Percentiles rank a stretch among this genome's conserved stretches.
Conservation (phyloP, 2,329 filamentous ascomycete genomes). For the Kalmusia sp. region DNA sequence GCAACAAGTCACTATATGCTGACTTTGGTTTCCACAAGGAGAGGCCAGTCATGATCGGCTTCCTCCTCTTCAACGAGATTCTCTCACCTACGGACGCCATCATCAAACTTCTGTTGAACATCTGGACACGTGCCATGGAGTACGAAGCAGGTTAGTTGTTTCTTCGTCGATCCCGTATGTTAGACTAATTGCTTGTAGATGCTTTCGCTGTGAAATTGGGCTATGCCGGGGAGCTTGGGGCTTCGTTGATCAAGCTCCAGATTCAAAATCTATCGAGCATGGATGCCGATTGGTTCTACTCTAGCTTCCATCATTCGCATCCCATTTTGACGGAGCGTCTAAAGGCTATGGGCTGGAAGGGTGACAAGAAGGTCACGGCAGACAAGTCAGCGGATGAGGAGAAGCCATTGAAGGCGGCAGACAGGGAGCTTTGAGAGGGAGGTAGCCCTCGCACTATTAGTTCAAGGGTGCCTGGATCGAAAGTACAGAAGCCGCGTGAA, state of each 20-base stretch:
- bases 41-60: conserved; percentile 93
- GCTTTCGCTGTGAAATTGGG: conserved; percentile 85
- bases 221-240: conserved; percentile 81
- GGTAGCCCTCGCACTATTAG: too few relatives aligned
- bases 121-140: conserved; percentile 92
- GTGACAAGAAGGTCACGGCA: conserved; percentile 62
- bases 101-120: conserved; percentile 94
- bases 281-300: conserved; percentile 99
- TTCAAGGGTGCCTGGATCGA: too few relatives aligned
- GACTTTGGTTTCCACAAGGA: conserved; percentile 87
- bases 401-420: conserved; percentile 72
- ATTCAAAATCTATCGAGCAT: conserved; percentile 98
- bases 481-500: too few relatives aligned
- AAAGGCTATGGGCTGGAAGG: conserved; percentile 87
- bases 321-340: conserved; percentile 94
- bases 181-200: conserved; percentile 61
- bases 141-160: conserved; percentile 77
- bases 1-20: conserved; percentile 88
- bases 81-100: conserved; percentile 92
- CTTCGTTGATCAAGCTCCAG: conserved; percentile 94
- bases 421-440: conserved; percentile 72
- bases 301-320: conserved; percentile 98
- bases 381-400: conserved; percentile 61
- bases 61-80: conserved; percentile 97
- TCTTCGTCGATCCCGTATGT: background rate